Base-by-base conservation (phyloP, 1,284 basidiomycete genomes). In the Ustilago crameri region DNA sequence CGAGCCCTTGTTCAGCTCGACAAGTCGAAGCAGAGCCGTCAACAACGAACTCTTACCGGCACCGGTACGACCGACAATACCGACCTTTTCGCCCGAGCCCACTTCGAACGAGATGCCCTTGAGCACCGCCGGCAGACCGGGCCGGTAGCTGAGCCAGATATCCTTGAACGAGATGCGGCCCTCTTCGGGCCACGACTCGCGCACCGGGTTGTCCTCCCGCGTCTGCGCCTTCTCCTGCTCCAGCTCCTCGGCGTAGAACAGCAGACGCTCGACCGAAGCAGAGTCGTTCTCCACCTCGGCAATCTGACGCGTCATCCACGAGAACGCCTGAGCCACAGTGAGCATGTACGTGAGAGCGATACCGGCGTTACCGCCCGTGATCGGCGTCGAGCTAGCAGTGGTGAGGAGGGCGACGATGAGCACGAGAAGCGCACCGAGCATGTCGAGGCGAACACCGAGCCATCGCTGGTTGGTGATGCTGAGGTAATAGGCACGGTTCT, bases 401-500 rank as follows among this genome's bases (percentile, higher is more conserved):
- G 71, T 69, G 9, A 82, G 60, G 20, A 83, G 48, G 3, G 78
- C 82, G 14, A 79, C 75, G 26, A 82, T 69, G 23, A 83, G 63
- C 35, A 80, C 79, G 18, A 82, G 71, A 9, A 82, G 42, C 10
- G 79, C 72, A 34, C 84, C 83, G n/a, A 84, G 65, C 22, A 82
- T 32, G 63, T 85, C 85, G 8, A 91, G 84, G 2, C 89, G 85
- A 17, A 90, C 74, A 64, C 91, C 92, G 22, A 95, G 89, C 92
- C 93, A 95, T 56, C 92, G 88, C 88, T 91, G 84, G 81, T 93
- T 94, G 14, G 88, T 86, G 22, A 91, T 87, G 0, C 91, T 93
- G 64, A 95, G 84, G 88, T 90, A 93, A 82, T 95, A 95, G 2
- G 93, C 93, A 35, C 91, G 87, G 81, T 96, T 95, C 85, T 97